phyloP scores from a whole-genome alignment of 2,329 filamentous ascomycete genomes.

The Ilyonectria robusta region DNA sequence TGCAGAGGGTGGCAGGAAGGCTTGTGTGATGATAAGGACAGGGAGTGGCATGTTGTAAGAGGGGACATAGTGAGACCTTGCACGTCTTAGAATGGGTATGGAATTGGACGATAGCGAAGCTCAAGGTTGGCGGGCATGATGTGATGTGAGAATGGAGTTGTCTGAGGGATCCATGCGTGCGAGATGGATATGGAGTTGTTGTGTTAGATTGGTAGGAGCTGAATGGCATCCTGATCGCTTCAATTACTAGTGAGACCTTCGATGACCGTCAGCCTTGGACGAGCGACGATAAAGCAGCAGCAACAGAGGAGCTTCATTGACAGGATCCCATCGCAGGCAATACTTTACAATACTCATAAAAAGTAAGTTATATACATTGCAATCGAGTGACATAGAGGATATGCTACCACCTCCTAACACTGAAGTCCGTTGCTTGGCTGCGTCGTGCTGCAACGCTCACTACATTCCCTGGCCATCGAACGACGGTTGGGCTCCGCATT shows the following conservation, averaged over 20 bases:
- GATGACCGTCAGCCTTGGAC: background rate
- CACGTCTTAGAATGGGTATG: too few species aligned
- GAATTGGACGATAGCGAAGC: background rate
- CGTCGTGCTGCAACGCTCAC: too few species aligned
- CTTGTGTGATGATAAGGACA: slow-evolving; percentile 2
- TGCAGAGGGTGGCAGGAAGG: slow-evolving; percentile 2
- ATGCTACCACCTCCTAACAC: too few species aligned
- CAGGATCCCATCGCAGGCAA: too few species aligned
- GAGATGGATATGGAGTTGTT: background rate
- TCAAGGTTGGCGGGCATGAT: background rate
- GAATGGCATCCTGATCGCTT: background rate
- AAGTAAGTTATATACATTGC: too few species aligned
- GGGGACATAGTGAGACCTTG: background rate
- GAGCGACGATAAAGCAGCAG: background rate
- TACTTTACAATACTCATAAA: too few species aligned
- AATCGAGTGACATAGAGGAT: too few species aligned
- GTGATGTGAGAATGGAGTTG: background rate
- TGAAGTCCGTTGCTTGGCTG: too few species aligned
- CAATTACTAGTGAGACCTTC: too few species aligned
- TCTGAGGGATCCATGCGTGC: background rate
- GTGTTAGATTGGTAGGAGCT: background rate
- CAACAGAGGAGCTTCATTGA: background rate
- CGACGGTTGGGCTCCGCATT: too few species aligned
- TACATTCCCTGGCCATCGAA: too few species aligned
- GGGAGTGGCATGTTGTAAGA: background rate